Base-by-base conservation (phyloP, 2,329 filamentous ascomycete genomes). In the Ampelomyces quisqualis region DNA sequence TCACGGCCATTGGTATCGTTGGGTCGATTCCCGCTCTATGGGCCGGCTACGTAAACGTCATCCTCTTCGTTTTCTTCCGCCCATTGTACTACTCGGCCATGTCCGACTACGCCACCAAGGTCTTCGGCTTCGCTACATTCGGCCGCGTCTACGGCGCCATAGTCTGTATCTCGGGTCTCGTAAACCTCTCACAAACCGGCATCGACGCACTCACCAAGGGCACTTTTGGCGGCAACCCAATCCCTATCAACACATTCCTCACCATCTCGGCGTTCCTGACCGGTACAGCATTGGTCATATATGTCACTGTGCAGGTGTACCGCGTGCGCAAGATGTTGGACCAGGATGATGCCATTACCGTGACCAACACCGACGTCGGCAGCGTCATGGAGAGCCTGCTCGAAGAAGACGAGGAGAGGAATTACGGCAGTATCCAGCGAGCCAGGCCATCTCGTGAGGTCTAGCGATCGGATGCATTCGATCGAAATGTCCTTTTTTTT, bases 51-150 rank as follows among this genome's bases (percentile, higher is more conserved):
- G 73, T 77, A 30, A 90, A 90, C 57, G 75, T 95, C 36, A 70
- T 77, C 24, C 77, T 95, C 8, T 94, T 95, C 62, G 86, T 91
- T 20, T 69, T 94, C 21, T 88, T 91, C 57, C 81, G 90, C 0
- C 90, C 90, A 0, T 84, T 95, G 19, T 95, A 94, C 70, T 95
- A 95, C 71, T 93, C 88, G 0, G 84, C 88, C 7, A 87, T 95
- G 55, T 90, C 85, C 27, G 90, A 95, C 70, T 95, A 93, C 62
- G 80, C 81, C 18, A 88, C 88, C 45, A 95, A 95, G 67, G 89
- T 95, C 15, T 95, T 95, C 63, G 90, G 90, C 4, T 94, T 95
- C 68, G 65, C 83, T 41, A 95, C 88, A 0, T 95, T 95, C 58
- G 90, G 90, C 19, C 93, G 86, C 31, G 88, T 95, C 6, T 95